A percentile compares a stretch with the other conserved stretches of the same genome.
Evolutionary conservation across 441 rosid genomes (phyloP).

Genomic region (Populus hybrid): DNA sequence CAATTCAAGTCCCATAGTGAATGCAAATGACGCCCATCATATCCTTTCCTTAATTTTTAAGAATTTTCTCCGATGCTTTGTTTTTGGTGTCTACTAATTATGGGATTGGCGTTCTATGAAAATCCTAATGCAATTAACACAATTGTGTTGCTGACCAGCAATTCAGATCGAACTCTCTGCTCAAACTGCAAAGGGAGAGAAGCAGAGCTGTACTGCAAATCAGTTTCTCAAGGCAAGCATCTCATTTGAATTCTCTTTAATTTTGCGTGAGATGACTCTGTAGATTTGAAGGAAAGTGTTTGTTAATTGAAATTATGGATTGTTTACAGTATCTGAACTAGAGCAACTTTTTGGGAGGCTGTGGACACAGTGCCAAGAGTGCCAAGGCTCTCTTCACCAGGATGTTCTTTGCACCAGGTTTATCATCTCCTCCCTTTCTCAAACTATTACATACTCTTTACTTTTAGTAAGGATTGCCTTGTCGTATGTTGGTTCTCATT

Average conservation of each 20-base stretch:
- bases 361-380: constrained; percentile 98
- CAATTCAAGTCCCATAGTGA: background rate
- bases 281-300: background rate
- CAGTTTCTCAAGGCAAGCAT: constrained; percentile 74
- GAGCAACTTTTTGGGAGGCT: constrained; percentile 83
- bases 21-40: background rate
- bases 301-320: constrained; percentile 5
- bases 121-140: constrained; percentile 17
- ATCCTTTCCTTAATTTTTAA: background rate
- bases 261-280: background rate
- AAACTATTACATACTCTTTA: background rate
- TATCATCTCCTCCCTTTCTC: constrained; percentile 4
- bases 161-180: constrained; percentile 65
- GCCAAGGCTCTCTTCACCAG: constrained; percentile 99
- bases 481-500: background rate
- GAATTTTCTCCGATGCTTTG: background rate
- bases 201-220: constrained; percentile 84
- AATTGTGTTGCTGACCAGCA: constrained; percentile 34
- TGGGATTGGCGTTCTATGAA: background rate
- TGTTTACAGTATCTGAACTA: constrained; percentile 72
- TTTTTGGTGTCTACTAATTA: background rate
- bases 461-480: background rate
- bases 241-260: constrained; percentile 6
- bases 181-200: constrained; percentile 90
- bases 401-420: constrained; percentile 98